phyloP scores from a whole-genome alignment of 768 basidiomycete species.

The Termitomyces sp. region DNA sequence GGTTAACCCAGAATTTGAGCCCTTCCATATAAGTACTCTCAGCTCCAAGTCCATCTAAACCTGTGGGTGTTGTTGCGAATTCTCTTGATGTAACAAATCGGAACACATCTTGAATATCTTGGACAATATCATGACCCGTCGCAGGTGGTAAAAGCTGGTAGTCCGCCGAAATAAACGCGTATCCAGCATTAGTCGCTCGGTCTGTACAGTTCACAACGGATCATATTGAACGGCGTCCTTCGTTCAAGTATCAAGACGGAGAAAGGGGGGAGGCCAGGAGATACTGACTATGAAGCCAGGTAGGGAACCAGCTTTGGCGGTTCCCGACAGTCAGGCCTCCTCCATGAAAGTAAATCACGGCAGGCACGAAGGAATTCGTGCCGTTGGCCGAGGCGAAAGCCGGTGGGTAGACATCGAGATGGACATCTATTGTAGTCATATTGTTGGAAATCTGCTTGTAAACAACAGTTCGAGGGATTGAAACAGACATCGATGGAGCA shows the following conservation, averaged over 20 bases:
- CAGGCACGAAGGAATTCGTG: slow-evolving; percentile 18
- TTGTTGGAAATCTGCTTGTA: slow-evolving; percentile 14
- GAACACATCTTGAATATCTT: slow-evolving; percentile 55
- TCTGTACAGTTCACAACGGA: slow-evolving; percentile 26
- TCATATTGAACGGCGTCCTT: not conserved
- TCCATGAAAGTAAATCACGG: slow-evolving; percentile 42
- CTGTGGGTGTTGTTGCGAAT: slow-evolving; percentile 10
- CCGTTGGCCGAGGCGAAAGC: not conserved
- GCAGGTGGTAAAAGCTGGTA: slow-evolving; percentile 53
- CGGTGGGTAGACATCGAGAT: slow-evolving; percentile 21
- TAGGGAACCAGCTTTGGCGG: slow-evolving; percentile 55
- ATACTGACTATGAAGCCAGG: slow-evolving; percentile 53
- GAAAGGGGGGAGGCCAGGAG: not conserved
- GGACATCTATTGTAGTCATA: slow-evolving; percentile 3
- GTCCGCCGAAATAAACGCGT: slow-evolving; percentile 57
- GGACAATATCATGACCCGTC: slow-evolving; percentile 51
- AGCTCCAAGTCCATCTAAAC: not conserved
- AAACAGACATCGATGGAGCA: not conserved
- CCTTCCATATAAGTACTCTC: not conserved
- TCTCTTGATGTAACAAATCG: slow-evolving; percentile 31
- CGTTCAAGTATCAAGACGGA: slow-evolving; percentile 12
- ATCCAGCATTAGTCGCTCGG: slow-evolving; percentile 40
- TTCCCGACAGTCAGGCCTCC: slow-evolving; percentile 61
- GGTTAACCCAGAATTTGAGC: slow-evolving; percentile 32
- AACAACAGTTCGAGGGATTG: slow-evolving; percentile 8